Base-by-base conservation (phyloP, 176 grass and related monocot species). In the Chrysopogon serrulatus region DNA sequence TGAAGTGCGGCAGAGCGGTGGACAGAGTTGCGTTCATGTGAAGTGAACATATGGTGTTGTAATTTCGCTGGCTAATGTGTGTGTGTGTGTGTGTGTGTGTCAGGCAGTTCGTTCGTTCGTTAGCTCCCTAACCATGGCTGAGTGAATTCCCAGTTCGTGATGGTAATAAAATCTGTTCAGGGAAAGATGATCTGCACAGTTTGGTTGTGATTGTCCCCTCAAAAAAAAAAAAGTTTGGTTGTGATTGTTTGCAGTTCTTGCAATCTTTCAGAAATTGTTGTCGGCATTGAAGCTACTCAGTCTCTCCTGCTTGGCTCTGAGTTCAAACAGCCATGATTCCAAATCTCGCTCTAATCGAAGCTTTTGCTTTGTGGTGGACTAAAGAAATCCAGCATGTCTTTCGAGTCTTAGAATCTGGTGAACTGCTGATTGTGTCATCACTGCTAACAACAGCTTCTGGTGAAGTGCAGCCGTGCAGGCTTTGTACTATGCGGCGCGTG, bases 1-100 rank as follows among this genome's bases (percentile, higher is more conserved):
- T 51, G 79, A 57, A n/a, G 40, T 56, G 79, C 86, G 56, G 93
- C 83, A 67, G 77, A 68, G 47, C 23, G 34, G 93, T 79, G 82
- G 79, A 57, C 57, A 54, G 23, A 27, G 70, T 61, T 16, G 60
- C 15, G 57, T 71, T 14, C 21, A 60, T 84, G 18, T 92, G 71
- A 79, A 75, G 59, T 84, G 75, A 60, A 86, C 84, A 83, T 74
- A 79, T 77, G 45, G 28, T 21, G 73, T 43, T 86, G 73, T 83
- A 73, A 47, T 83, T 16, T 76, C 60, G 39, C 33, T 83, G 48
- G 48, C 77, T 83, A 87, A 75, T 83, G 66, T 45, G 69, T 85
- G n/a, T n/a, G n/a, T n/a, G 65, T 70, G 45, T 68, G 61, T 82
- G 78, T 33, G 28, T 83, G 70, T 74, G 35, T 70, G 39, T 73